A percentile compares a stretch with the other conserved stretches of the same genome.
Evolutionary conservation across 805 yeast genomes (phyloP).

Genomic region (Tetrapisispora iriomotensis): DNA sequence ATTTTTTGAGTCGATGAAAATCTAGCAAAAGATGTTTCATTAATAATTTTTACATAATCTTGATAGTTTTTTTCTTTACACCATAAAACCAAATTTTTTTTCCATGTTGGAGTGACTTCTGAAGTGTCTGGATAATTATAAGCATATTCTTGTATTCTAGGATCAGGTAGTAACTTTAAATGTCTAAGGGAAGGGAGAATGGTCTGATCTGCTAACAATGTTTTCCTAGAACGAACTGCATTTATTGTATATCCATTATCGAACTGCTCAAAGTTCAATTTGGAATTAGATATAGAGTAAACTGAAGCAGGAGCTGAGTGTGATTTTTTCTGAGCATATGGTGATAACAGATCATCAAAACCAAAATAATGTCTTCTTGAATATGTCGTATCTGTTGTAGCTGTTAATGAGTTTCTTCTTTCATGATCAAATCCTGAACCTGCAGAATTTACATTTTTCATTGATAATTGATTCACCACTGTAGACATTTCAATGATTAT

Average conservation of each 20-base stretch:
- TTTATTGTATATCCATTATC: neutral
- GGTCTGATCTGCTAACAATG: neutral
- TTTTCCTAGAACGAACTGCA: neutral
- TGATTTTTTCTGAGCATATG: constrained; percentile 12
- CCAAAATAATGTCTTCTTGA: neutral
- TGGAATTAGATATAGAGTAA: constrained; percentile 3
- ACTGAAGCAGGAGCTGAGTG: constrained; percentile 29
- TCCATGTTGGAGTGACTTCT: constrained; percentile 25
- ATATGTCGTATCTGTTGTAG: neutral
- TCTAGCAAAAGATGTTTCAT: constrained; percentile 5
- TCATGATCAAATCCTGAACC: neutral
- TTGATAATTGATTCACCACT: neutral
- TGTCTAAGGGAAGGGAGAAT: constrained; percentile 26
- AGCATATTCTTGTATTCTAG: constrained; percentile 24
- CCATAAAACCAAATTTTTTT: constrained; percentile 24
- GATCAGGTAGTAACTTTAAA: constrained; percentile 25
- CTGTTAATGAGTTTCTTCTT: neutral
- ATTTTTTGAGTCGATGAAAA: constrained; percentile 5
- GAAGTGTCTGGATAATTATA: constrained; percentile 29
- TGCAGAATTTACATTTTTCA: neutral
- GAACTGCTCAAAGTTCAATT: neutral
- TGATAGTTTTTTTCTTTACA: constrained; percentile 27
- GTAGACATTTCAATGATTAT: constrained; percentile 1
- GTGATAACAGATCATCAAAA: constrained; percentile 4
- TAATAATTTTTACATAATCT: constrained; percentile 21